Percentiles rank a stretch among this genome's conserved stretches.
These are phyloP conservation scores for Phoma herbarum DNA, from an alignment of 2,329 filamentous ascomycete genomes.

Conservation along the genomic window DNA sequence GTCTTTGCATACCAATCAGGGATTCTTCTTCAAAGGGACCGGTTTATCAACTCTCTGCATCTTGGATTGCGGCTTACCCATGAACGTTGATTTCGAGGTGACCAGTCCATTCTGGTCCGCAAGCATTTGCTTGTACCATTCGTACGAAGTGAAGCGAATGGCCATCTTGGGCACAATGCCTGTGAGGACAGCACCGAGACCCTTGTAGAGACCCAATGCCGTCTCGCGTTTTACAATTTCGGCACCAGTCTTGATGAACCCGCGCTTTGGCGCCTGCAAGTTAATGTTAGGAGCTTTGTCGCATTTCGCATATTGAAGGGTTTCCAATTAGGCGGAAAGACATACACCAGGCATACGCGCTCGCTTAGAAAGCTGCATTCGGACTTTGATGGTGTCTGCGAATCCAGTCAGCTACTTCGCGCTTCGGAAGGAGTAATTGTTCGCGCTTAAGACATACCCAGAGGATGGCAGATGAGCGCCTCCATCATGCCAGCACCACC, in stretches of 20 bases:
- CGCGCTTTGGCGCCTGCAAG: conserved; percentile 73
- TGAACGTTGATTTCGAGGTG: conserved; percentile 75
- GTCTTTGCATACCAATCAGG: not conserved
- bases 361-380: conserved; percentile 95
- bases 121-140: conserved; percentile 88
- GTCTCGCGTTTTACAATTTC: conserved; percentile 93
- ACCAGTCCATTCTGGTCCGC: conserved; percentile 73
- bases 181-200: conserved; percentile 93
- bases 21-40: not conserved
- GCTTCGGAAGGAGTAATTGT: not conserved
- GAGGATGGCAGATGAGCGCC: conserved; percentile 91
- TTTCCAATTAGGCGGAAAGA: conserved; percentile 29
- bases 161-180: conserved; percentile 99
- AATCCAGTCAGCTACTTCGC: conserved; percentile 30
- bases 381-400: conserved; percentile 96
- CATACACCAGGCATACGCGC: conserved; percentile 79
- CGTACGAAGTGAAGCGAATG: conserved; percentile 97
- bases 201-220: conserved; percentile 93
- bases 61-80: conserved; percentile 58
- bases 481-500: conserved; percentile 99
- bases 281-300: conserved; percentile 18
- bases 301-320: not conserved
- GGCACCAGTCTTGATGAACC: conserved; percentile 84
- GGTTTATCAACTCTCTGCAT: not conserved
- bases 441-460: conserved; percentile 67